These are phyloP conservation scores for Eucalyptus sideroxylon DNA, from an alignment of 345 rosid species.

Conservation along the genomic window DNA sequence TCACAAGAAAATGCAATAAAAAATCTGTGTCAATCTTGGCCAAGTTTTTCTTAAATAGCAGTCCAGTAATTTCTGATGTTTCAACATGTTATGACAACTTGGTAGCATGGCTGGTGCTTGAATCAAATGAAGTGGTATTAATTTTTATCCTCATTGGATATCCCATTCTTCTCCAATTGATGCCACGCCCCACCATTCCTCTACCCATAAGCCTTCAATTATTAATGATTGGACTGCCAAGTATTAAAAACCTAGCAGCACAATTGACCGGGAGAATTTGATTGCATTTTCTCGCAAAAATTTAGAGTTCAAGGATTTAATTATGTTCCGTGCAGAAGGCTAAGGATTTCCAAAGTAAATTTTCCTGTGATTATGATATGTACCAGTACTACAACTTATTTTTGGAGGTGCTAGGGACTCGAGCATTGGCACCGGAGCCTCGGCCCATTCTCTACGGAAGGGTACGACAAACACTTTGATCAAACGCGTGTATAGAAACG, in stretches of 20 bases:
- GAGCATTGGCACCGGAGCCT: background rate
- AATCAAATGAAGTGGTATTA: background rate
- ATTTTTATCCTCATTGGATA: background rate
- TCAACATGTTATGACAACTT: background rate
- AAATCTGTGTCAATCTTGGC: background rate
- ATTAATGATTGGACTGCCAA: background rate
- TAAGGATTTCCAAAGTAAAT: background rate
- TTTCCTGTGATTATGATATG: background rate
- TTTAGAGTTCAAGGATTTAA: background rate
- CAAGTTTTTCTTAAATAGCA: background rate
- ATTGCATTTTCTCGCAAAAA: background rate
- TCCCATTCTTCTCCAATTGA: background rate
- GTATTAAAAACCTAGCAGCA: background rate
- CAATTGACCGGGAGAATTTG: background rate
- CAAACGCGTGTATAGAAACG: background rate
- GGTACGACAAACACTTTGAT: background rate
- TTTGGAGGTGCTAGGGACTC: background rate
- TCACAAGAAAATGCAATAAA: background rate
- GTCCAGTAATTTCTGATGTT: background rate
- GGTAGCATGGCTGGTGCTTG: background rate
- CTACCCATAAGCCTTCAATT: background rate
- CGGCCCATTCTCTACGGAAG: background rate
- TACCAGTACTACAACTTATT: background rate
- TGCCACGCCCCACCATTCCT: background rate
- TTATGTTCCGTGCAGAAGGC: background rate